Evolutionary conservation across 2,329 filamentous ascomycete genomes (phyloP), one percentile per base, ranked within the genome.

Genomic region (Paraphoma sp.): DNA sequence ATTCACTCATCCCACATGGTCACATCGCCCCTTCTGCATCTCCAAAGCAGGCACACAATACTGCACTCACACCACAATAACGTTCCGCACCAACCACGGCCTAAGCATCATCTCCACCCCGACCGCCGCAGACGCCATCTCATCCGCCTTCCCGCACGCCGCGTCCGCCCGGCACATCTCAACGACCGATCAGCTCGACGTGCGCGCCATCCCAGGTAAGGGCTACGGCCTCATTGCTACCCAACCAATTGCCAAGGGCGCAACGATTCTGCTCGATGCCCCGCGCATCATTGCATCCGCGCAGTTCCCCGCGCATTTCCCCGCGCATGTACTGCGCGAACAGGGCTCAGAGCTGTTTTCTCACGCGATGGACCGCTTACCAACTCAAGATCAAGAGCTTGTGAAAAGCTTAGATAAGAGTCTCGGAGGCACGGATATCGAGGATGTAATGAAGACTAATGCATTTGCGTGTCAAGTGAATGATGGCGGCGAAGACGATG

Each of bases 391-490:
- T 30, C 53, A 51, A 1, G 11, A 48, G 7, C 33, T 48, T 2
- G 56, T 70, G 4, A 41, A 62, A 3, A 44, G 49, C 7, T 50
- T 70, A 5, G 65, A 68, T 29, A 62, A 61, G 36, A 64, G 60
- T 47, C 33, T 57, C 14, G 57, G 59, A 8, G 59, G 59, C 11
- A 60, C 51, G 6, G 57, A 54, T 14, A 54, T 66, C 11, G 64
- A 67, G 41, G 57, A 64, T 38, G 56, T 67, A 16, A 54, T 70
- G 52, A 64, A 70, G 47, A 70, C 65, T 12, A 70, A 68, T 43
- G 54, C 65, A 1, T 70, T 70, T 50, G 61, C 62, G 3, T 70
- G 67, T 18, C 60, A 59, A 14, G 44, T 67, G n/a, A 38, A 60
- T 10, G 67, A 70, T 33, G 65, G 60, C n/a, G 53, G 51, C 6